phyloP scores from a whole-genome alignment of 306 rosid genomes.

The Vigna nakashimae region DNA sequence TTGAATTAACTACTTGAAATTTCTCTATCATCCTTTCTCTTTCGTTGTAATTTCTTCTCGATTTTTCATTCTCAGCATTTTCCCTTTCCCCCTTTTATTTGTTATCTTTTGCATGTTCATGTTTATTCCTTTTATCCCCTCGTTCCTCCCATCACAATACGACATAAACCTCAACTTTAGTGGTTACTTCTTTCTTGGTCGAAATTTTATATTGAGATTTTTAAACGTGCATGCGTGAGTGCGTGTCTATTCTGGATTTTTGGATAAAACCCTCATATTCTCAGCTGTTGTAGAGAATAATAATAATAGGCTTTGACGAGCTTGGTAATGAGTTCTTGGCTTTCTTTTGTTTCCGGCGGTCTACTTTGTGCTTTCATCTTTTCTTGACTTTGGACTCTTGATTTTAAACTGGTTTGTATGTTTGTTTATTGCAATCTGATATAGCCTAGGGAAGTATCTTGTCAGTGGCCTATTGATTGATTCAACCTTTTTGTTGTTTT shows the following conservation, averaged over 20 bases:
- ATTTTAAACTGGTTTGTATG: neutral
- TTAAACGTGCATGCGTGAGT: neutral
- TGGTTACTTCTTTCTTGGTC: neutral
- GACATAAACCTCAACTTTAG: neutral
- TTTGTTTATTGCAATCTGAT: neutral
- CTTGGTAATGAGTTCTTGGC: slow-evolving; percentile 10
- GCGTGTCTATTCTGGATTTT: neutral
- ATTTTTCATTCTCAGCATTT: slow-evolving; percentile 38
- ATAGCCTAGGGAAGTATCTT: neutral
- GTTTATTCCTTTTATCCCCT: neutral
- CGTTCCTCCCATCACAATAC: neutral
- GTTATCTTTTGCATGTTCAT: slow-evolving; percentile 18
- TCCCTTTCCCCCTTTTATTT: neutral
- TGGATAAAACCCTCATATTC: neutral
- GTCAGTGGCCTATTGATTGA: neutral
- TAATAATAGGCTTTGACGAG: slow-evolving; percentile 6
- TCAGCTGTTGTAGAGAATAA: neutral
- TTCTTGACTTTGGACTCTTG: neutral
- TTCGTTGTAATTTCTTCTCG: neutral
- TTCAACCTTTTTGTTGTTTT: neutral
- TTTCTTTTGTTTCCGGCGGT: neutral
- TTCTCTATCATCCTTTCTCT: neutral
- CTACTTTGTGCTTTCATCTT: neutral
- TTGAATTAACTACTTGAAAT: too few relatives aligned
- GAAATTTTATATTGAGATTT: neutral